phyloP scores from a whole-genome alignment of 2,329 filamentous ascomycete species.

The Aspergillus pseudoterreus region DNA sequence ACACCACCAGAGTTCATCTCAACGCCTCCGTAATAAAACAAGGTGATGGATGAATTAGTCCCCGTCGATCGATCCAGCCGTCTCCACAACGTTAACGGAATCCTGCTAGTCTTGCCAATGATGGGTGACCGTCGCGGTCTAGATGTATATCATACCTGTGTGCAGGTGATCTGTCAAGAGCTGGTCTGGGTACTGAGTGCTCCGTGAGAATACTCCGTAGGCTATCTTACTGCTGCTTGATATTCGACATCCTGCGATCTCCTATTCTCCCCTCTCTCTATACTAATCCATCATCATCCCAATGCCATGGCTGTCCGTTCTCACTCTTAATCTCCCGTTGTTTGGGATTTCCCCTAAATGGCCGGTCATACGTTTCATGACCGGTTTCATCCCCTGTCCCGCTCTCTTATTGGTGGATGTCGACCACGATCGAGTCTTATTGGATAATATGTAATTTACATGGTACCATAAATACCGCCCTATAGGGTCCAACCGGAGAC shows the following conservation, averaged over 20 bases:
- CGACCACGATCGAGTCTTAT: neutral
- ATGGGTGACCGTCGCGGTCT: too few species aligned
- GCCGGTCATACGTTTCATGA: conserved; percentile 7
- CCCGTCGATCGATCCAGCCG: neutral
- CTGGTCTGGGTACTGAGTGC: too few species aligned
- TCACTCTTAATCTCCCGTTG: neutral
- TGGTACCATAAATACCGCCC: too few species aligned
- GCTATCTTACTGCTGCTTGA: too few species aligned
- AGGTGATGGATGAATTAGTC: neutral
- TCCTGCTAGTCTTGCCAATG: neutral
- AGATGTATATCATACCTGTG: too few species aligned
- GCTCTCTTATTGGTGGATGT: neutral
- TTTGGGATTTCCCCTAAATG: neutral
- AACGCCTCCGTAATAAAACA: neutral
- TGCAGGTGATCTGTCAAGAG: too few species aligned
- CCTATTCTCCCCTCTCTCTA: neutral
- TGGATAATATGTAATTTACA: neutral
- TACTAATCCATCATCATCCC: neutral
- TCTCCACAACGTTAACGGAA: neutral
- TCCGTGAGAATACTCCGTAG: too few species aligned
- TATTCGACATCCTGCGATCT: neutral
- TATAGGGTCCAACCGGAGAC: too few species aligned
- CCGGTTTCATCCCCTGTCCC: conserved; percentile 4
- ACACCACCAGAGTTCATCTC: too few species aligned
- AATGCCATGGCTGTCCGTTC: neutral